phyloP scores from a whole-genome alignment of 306 rosid species.

The Rosa rugosa region DNA sequence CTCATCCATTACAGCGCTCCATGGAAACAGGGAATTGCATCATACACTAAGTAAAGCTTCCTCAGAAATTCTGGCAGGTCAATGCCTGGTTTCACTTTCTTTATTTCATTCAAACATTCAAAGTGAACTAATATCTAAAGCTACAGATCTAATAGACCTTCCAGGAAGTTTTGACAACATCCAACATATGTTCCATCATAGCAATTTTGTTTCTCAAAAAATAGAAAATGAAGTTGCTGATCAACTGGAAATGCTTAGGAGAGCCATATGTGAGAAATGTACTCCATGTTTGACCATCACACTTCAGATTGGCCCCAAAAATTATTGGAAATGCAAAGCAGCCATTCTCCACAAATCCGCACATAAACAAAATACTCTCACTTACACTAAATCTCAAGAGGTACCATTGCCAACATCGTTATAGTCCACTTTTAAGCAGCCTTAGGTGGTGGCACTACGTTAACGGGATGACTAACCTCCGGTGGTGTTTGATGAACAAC shows the following conservation, averaged over 20 bases:
- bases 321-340: constrained; percentile 54
- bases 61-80: neutral
- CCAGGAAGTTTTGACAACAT: constrained; percentile 31
- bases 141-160: constrained; percentile 25
- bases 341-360: constrained; percentile 38
- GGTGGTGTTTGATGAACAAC: constrained; percentile 54
- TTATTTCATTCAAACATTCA: constrained; percentile 9
- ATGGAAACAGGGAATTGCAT: neutral
- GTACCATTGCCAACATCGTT: constrained; percentile 10
- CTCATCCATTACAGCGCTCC: neutral
- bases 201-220: constrained; percentile 28
- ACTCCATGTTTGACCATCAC: constrained; percentile 33
- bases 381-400: constrained; percentile 21
- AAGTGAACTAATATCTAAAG: neutral
- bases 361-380: constrained; percentile 30
- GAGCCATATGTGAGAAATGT: constrained; percentile 32
- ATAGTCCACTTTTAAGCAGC: constrained; percentile 34
- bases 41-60: neutral
- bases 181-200: constrained; percentile 32
- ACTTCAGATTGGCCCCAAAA: constrained; percentile 40
- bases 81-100: constrained; percentile 19
- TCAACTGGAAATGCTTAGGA: constrained; percentile 25
- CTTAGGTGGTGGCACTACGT: constrained; percentile 48
- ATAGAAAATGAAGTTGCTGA: constrained; percentile 28
- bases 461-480: constrained; percentile 58